Evolutionary conservation across 176 grass and related monocot genomes (phyloP), one percentile per base, ranked within the genome.

Genomic region (Carex cristatella): DNA sequence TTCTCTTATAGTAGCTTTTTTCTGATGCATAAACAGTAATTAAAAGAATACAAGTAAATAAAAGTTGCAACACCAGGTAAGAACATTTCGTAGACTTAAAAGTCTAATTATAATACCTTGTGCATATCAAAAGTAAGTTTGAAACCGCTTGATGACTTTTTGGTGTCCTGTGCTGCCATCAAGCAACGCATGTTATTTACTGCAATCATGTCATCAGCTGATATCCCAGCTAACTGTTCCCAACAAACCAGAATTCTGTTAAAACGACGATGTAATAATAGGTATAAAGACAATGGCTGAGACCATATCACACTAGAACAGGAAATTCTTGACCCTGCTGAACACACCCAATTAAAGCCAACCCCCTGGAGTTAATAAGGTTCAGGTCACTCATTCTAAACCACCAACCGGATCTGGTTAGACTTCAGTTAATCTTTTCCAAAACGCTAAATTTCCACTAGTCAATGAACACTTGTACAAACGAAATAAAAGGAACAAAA

Each of bases 111-210:
- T 42, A 65, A 88, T 89, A 95, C 94, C 92, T 91, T 92, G 9
- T 75, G 83, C 66, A 92, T 74, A 87, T 97, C 94, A 71, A 97
- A 97, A 84, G 93, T 97, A 69, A 94, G 67, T 79, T 88, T 79
- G 85, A 97, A 97, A 65, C 33, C 88, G 27, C 76, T 87, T 18
- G 90, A 92, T 51, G 92, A 61, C 60, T 89, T 97, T 80, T 97
- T 97, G 84, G 56, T 86, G 58, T 94, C 92, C 49, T 83, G 81
- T 79, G 91, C 38, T 49, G 85, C 75, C 81, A 84, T 85, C 59
- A 97, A 75, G 83, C 76, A 92, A 40, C 69, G 76, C 90, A 97
- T 94, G 86, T 97, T 94, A 82, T 89, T 92, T 28, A 94, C 87
- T 37, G 65, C 83, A 90, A 86, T 88, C 87, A 92, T 97, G 63